Conservation (phyloP, 305 asterid genomes). For the Striga hermonthica region DNA sequence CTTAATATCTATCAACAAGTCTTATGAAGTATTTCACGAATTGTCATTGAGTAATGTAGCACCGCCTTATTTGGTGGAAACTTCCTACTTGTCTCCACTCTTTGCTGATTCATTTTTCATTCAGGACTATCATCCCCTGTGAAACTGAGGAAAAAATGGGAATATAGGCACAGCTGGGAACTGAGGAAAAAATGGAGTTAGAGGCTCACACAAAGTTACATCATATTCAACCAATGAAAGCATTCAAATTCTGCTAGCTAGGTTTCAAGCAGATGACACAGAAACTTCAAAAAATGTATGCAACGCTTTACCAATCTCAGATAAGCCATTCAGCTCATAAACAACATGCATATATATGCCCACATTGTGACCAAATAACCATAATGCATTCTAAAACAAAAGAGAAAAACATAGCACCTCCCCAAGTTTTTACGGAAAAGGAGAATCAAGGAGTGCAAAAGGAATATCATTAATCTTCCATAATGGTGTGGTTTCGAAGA, state of each 20-base stretch:
- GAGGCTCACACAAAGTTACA: too few relatives aligned
- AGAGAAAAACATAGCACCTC: not conserved
- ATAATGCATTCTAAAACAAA: not conserved
- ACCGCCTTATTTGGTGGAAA: not conserved
- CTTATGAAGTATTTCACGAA: not conserved
- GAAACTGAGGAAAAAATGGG: too few relatives aligned
- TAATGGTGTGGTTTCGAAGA: constrained; percentile 7
- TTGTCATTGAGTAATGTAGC: not conserved
- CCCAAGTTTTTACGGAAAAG: not conserved
- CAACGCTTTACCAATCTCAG: not conserved
- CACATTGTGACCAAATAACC: not conserved
- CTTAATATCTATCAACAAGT: too few relatives aligned
- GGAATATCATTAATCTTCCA: constrained; percentile 1
- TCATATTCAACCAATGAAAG: not conserved
- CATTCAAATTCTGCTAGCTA: not conserved
- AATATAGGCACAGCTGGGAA: not conserved
- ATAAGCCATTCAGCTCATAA: not conserved
- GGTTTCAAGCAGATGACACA: not conserved
- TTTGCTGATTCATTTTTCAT: not conserved
- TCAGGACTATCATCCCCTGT: not conserved
- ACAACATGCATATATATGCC: not conserved
- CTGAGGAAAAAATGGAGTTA: not conserved
- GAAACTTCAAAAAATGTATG: not conserved
- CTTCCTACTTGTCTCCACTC: not conserved
- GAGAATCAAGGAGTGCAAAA: not conserved